These are phyloP conservation scores for Pouteria glomerata DNA, from an alignment of 148 eudicot species.

Conservation along the genomic window DNA sequence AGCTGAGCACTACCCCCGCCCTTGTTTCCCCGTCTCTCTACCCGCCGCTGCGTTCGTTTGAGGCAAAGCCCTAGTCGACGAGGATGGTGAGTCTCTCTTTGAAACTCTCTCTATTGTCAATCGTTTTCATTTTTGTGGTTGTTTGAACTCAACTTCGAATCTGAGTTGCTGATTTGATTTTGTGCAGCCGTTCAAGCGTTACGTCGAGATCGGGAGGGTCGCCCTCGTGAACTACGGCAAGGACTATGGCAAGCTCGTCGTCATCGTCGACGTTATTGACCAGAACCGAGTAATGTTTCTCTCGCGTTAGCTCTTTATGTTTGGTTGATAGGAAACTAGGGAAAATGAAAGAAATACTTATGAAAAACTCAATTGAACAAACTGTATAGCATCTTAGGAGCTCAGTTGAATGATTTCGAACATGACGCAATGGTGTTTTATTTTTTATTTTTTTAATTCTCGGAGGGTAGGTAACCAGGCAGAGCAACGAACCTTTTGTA, in stretches of 20 bases:
- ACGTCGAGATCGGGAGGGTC: no score
- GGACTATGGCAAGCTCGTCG: slow-evolving; percentile 24
- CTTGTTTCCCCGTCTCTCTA: background rate
- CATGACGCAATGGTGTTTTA: no score
- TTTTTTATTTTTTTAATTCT: background rate
- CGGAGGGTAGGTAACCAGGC: background rate
- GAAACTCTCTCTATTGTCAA: background rate
- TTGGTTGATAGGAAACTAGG: background rate
- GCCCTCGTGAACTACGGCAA: slow-evolving; percentile 23
- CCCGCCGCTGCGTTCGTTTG: background rate
- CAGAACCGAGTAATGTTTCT: slow-evolving; percentile 18
- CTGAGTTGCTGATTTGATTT: background rate
- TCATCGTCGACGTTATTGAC: slow-evolving; percentile 25
- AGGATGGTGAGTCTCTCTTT: slow-evolving; percentile 11
- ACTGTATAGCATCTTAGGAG: background rate
- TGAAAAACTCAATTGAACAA: background rate
- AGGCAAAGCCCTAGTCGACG: slow-evolving; percentile 7
- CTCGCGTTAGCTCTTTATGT: background rate
- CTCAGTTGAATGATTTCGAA: background rate
- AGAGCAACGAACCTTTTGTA: no score
- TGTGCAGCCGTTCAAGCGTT: slow-evolving; percentile 46
- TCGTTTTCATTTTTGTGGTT: background rate
- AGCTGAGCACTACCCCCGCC: background rate
- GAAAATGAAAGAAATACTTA: background rate
- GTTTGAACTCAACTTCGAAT: background rate